A percentile compares a stretch with the other conserved stretches of the same genome.
Conservation (phyloP, 1,284 basidiomycete genomes). For the Cryptococcus neoformans region DNA sequence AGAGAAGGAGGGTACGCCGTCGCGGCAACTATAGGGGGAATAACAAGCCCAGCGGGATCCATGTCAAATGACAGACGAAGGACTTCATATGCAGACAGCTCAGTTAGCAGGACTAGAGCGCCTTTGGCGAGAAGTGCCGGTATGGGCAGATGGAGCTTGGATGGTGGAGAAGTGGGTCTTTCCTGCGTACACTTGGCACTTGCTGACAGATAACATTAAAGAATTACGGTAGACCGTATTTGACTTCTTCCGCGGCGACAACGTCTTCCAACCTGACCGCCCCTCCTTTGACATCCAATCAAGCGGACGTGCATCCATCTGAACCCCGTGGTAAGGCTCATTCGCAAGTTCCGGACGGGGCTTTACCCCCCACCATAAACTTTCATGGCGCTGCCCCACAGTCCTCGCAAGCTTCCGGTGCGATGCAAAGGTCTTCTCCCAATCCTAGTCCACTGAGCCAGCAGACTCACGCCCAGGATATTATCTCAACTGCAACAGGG, state of each 20-base stretch:
- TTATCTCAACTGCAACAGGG: not conserved
- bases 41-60: slow-evolving; percentile 18
- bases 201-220: not conserved
- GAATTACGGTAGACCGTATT: slow-evolving; percentile 25
- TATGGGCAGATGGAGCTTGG: slow-evolving; percentile 44
- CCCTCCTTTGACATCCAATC: slow-evolving; percentile 18
- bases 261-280: slow-evolving; percentile 32
- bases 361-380: slow-evolving; percentile 15
- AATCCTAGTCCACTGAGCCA: slow-evolving; percentile 32
- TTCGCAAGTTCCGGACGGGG: slow-evolving; percentile 25
- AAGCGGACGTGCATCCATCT: not conserved
- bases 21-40: slow-evolving; percentile 40
- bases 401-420: not conserved
- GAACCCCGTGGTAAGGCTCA: too few relatives aligned
- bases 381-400: not conserved
- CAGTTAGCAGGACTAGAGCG: slow-evolving; percentile 21
- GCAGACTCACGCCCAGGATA: slow-evolving; percentile 21
- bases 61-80: slow-evolving; percentile 25
- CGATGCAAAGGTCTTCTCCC: slow-evolving; percentile 1
- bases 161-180: slow-evolving; percentile 36
- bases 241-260: slow-evolving; percentile 28
- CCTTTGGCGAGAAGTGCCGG: slow-evolving; percentile 38
- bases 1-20: slow-evolving; percentile 49
- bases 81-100: slow-evolving; percentile 10
- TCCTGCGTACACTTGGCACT: not conserved